phyloP scores from a whole-genome alignment of 352 stramenopile species.

The Phytophthora chlamydospora region DNA sequence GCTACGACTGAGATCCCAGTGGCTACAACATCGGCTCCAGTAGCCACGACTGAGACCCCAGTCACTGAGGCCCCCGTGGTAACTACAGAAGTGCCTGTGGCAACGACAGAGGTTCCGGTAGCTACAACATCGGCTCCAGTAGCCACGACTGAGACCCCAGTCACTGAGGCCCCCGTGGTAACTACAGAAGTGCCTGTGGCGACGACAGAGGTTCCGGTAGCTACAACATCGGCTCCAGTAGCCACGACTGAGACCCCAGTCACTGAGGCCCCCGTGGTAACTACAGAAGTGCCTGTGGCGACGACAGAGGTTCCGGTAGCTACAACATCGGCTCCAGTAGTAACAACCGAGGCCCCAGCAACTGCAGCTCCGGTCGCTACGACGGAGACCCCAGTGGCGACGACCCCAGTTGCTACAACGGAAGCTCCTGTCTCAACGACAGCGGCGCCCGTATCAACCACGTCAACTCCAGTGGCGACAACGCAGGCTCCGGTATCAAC shows the following conservation, averaged over 20 bases:
- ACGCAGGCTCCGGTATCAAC: background rate
- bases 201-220: background rate
- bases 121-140: constrained; percentile 2
- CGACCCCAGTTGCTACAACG: constrained; percentile 1
- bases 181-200: background rate
- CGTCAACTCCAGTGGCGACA: background rate
- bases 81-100: background rate
- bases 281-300: background rate
- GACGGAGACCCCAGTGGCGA: background rate
- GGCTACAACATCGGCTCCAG: background rate
- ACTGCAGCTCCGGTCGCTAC: background rate
- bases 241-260: background rate
- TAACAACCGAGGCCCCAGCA: background rate
- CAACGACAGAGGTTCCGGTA: background rate
- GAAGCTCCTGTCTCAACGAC: background rate
- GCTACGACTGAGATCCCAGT: background rate
- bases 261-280: background rate
- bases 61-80: background rate
- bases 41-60: background rate
- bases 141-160: background rate
- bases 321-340: background rate
- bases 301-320: constrained; percentile 1
- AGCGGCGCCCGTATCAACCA: background rate
- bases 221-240: background rate
- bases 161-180: background rate